Conservation (phyloP, 208 protist species). For the Trypanosoma congolense region DNA sequence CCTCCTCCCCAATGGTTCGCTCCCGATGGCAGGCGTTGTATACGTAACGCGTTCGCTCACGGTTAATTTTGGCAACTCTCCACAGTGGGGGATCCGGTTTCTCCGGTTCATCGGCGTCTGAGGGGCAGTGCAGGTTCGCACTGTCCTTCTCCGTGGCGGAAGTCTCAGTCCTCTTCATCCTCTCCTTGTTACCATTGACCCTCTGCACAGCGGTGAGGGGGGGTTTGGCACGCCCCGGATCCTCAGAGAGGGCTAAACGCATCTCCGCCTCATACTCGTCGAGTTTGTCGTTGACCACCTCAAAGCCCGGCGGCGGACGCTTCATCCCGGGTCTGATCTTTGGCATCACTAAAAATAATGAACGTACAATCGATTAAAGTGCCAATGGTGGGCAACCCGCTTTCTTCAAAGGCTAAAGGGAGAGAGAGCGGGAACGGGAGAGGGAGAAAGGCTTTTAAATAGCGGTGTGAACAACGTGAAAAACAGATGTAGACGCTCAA, state of each 20-base stretch:
- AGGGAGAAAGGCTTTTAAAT: too few species aligned
- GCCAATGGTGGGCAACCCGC: too few species aligned
- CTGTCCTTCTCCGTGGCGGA: background rate
- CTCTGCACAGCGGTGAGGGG: background rate
- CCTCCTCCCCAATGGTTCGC: constrained; percentile 48
- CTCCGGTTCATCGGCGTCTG: too few species aligned
- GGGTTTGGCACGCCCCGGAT: constrained; percentile 28
- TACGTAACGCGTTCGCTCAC: constrained; percentile 76
- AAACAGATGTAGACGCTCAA: too few species aligned
- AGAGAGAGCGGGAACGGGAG: too few species aligned
- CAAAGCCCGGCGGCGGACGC: constrained; percentile 76
- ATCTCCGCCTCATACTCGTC: constrained; percentile 72
- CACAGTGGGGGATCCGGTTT: constrained; percentile 63
- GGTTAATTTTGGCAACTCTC: constrained; percentile 77
- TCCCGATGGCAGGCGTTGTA: constrained; percentile 51
- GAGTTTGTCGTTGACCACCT: constrained; percentile 48
- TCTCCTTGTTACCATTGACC: background rate
- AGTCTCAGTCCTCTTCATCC: background rate
- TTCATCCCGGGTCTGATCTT: constrained; percentile 73
- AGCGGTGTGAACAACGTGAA: too few species aligned
- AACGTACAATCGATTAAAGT: too few species aligned
- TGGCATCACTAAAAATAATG: constrained; percentile 43
- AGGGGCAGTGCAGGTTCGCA: too few species aligned
- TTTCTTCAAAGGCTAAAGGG: too few species aligned
- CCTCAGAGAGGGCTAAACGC: constrained; percentile 60